Base-by-base conservation (phyloP, 1,284 basidiomycete species). In the Inonotus obliquus region DNA sequence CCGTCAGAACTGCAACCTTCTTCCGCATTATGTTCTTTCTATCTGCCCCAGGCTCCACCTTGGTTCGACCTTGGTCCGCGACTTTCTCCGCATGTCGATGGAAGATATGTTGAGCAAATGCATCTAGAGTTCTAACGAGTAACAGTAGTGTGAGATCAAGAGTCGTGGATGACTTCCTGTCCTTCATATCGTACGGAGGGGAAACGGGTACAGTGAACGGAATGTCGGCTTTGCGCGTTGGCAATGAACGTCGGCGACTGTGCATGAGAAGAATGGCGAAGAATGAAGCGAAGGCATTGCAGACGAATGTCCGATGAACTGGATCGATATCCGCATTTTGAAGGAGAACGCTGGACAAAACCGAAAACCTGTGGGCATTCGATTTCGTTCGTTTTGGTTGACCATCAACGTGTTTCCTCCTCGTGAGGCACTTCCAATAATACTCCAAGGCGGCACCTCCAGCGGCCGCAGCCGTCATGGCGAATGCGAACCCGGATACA, bases 41-140 rank as follows among this genome's bases (percentile, higher is more conserved):
- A 11, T 47, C 55, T 10, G 21, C 25, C 13, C 47, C 47, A 58
- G 45, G 38, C 60, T 61, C 7, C 25, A 63, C 25, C 13, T 65
- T 61, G 9, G 70, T 69, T 25, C 67, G 68, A 47, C 71, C 74
- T 57, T 39, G 2, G 23, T 60, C 52, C 11, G 29, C 57, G 21
- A 29, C 32, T 35, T 51, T 52, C 13, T 58, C 32, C 61, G 53
- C 60, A 45, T 57, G 44, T 17, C 39, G 49, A 41, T 77, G 74
- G 54, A 86, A 75, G n/a, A 76, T 73, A 0, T 73, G 65, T 69
- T 89, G 89, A 1, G 84, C 69, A 13, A 78, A 60, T 5, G 81
- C 79, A 68, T 91, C 89, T 53, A 87, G 67, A 0, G 89, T 87
- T 45, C 89, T 79, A n/a, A 89, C 86, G 48, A 87, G 71, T 25